Base-by-base conservation (phyloP, 768 basidiomycete species). In the Rubroboletus pulcherrimus region DNA sequence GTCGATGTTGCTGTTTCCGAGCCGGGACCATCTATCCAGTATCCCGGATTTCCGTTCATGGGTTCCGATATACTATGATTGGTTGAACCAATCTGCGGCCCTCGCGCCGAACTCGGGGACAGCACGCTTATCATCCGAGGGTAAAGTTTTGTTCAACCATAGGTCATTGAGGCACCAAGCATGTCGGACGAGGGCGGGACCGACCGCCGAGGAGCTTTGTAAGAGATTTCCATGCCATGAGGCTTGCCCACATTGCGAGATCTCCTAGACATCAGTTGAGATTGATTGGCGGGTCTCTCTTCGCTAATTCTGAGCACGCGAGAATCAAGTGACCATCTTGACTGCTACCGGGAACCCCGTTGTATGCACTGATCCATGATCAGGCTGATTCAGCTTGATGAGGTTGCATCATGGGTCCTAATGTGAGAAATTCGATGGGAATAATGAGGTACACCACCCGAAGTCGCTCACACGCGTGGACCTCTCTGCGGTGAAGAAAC, bases 391-490 rank as follows among this genome's bases (percentile, higher is more conserved):
- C 15, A 30, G 10, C 10, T 10, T 26, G 42, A 5, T 31, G n/a
- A 12, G 29, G 26, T 11, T 11, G 44, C 26, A 26, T 26, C 26
- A 26, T 5, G 26, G 5, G 26, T 33, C n/a, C n/a, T 7, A 10
- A 12, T 21, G 56, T 56, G 55, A 49, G 55, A 56, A 41, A 35
- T 42, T 41, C 39, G 19, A 35, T 58, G 40, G 47, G 26, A 26
- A 29, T 34, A 35, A 29, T 26, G 26, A 26, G 26, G 26, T 26
- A 26, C 26, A 26, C 26, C 26, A 3, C 5, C 26, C n/a, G 30
- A 34, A 19, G 31, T 21, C 26, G 7, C 24, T 57, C 55, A 41
- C 51, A 33, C 30, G 49, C 8, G 9, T 3, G 14, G 19, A 21
- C 9, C 30, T 5, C 10, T 9, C 21, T 30, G 30, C 11, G 14